Base-by-base conservation (phyloP, 1,139 yeast species). In the Candida dubliniensis region DNA sequence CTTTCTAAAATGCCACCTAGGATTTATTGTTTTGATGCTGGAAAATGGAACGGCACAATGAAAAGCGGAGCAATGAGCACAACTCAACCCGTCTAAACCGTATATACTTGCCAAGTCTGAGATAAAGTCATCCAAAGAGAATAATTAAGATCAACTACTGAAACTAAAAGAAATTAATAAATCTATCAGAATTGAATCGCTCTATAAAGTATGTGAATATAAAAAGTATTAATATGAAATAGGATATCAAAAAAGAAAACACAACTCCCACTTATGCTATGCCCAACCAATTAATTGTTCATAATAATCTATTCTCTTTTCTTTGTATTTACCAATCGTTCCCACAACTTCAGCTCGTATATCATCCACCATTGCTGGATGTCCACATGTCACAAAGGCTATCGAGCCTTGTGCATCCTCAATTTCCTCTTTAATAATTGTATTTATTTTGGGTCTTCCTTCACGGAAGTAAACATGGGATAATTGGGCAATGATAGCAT, bases 311-410 rank as follows among this genome's bases (percentile, higher is more conserved):
- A 61, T 49, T 35, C 67, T 51, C 42, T 56, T 42, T 25, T 32
- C 27, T 29, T 53, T 55, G 1, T 59, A 51, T 41, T 52, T 47
- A 36, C 54, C 54, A 15, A 63, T 49, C 41, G 56, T 55, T 24
- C 49, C 44, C 26, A 59, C 59, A 13, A 61, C 65, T 14, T 57
- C 54, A 31, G 54, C 53, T 34, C 68, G 50, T 41, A 63, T 46
- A 42, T 62, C 67, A 45, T 64, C 67, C 24, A 64, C 71, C 72
- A 67, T 67, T 6, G 55, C 52, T 2, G 72, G 71, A 47, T 66
- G 70, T 2, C 72, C 72, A 53, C 73, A 68, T 2, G 68, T 61
- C 8, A 66, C 60, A 42, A 68, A 66, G 7, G 70, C 66, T 9
- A 64, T 58, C 11, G 65, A 50, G 1, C 66, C 65, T 27, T 54